Evolutionary conservation across 1,284 basidiomycete genomes (phyloP), one percentile per base, ranked within the genome.

Genomic region (Stygiomarasmius scandens): DNA sequence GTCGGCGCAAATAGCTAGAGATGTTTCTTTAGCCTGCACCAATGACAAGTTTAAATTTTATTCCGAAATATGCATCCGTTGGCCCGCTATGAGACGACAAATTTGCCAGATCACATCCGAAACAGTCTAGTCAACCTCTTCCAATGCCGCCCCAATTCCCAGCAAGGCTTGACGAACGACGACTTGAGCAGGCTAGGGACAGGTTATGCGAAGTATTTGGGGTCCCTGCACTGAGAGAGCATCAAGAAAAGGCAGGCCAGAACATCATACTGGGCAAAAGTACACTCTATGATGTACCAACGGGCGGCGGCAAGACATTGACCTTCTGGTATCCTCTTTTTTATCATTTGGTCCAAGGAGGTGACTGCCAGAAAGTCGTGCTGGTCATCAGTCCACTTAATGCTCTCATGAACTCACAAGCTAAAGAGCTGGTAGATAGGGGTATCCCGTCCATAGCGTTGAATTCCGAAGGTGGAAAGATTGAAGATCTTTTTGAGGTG

Each of bases 281-380:
- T 22, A 61, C 60, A 1, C 9, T 65, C 8, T 43, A 63, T 20
- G 62, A 62, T 36, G 54, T 62, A 24, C 64, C 62, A 0, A 65
- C 62, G 0, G 62, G 64, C 12, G 62, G 62, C 1, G 64, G 64
- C 46, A 65, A 65, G 50, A 65, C 64, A 22, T 55, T 61, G 2
- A 57, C 62, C 2, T 62, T 65, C 56, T 65, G 54, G 38, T 60
- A 52, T 14, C 29, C 64, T 3, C 59, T 63, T 0, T 65, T 65
- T 41, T 65, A 65, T 51, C 51, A 51, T 49, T 62, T 60, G 59
- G 22, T 19, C 2, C 62, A 58, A n/a, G 59, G 58, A 19, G 52
- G 58, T 22, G 46, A 19, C 8, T 38, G 27, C 16, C 14, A 46
- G 14, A 57, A 54, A 3, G 62, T 61, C 1, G 24, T 65, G 22